Conservation (phyloP, 1,284 basidiomycete species). For the Schizophyllum commune region DNA sequence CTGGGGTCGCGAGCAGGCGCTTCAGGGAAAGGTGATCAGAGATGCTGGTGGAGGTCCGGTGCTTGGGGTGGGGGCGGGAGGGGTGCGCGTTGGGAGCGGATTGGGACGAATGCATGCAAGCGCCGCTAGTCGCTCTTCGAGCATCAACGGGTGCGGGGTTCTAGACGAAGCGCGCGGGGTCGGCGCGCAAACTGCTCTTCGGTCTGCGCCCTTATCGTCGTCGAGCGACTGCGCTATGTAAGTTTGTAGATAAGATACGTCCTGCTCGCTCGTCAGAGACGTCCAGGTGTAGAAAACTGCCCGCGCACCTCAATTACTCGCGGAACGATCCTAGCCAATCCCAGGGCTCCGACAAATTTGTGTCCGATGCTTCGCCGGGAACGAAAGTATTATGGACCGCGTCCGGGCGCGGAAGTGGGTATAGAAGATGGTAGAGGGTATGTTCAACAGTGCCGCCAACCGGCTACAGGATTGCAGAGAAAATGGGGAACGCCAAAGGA, state of each 20-base stretch:
- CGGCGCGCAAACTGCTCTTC: background rate
- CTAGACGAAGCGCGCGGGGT: background rate
- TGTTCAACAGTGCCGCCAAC: background rate
- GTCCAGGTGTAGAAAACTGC: too few relatives aligned
- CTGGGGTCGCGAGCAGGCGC: background rate
- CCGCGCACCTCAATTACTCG: too few relatives aligned
- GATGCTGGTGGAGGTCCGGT: background rate
- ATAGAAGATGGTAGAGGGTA: background rate
- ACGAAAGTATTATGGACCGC: too few relatives aligned
- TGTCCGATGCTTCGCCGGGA: too few relatives aligned
- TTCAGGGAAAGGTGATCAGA: background rate
- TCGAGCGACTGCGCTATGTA: too few relatives aligned
- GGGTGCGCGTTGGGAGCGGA: background rate
- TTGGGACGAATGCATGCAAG: background rate
- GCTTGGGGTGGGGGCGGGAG: background rate
- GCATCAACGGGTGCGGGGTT: background rate
- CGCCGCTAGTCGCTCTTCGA: background rate
- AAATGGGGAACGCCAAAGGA: background rate
- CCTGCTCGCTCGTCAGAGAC: too few relatives aligned
- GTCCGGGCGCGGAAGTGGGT: background rate
- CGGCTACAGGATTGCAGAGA: background rate
- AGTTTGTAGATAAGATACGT: too few relatives aligned
- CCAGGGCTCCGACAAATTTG: too few relatives aligned
- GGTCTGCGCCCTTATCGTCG: background rate
- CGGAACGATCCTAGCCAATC: too few relatives aligned